phyloP scores from a whole-genome alignment of 768 basidiomycete species.

The Leucocoprinus leucothites region DNA sequence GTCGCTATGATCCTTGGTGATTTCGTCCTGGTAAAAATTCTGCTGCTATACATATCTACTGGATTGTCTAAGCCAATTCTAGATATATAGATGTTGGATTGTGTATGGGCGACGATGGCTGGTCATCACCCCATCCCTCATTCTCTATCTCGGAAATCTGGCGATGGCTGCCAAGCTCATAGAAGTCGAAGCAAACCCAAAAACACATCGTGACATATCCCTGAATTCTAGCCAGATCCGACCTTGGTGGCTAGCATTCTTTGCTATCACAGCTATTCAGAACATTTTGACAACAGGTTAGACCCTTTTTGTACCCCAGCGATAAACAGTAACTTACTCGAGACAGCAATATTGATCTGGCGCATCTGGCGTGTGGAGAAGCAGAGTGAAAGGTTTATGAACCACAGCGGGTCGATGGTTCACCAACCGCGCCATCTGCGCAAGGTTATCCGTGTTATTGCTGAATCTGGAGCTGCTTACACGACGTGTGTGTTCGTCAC shows the following conservation, averaged over 20 bases:
- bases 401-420: background rate
- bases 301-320: background rate
- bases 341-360: slow-evolving; percentile 4
- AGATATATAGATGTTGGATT: slow-evolving; percentile 9
- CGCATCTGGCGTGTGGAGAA: slow-evolving; percentile 11
- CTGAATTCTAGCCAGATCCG: background rate
- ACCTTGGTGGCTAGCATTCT: background rate
- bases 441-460: slow-evolving; percentile 9
- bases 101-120: background rate
- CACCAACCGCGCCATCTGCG: slow-evolving; percentile 3
- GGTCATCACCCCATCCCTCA: background rate
- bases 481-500: slow-evolving; percentile 5
- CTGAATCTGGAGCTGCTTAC: slow-evolving; percentile 7
- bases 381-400: slow-evolving; percentile 2
- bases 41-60: background rate
- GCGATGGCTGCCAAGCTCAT: background rate
- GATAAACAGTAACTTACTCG: background rate
- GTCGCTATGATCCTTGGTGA: slow-evolving; percentile 2
- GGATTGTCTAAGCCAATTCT: too few relatives aligned
- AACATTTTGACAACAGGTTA: background rate
- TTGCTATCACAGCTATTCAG: background rate
- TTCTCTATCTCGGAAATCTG: background rate
- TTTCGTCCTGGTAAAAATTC: background rate
- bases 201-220: background rate
- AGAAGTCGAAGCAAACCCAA: background rate